Evolutionary conservation across 2,329 filamentous ascomycete genomes (phyloP).

Genomic region (Bertia moriformis): DNA sequence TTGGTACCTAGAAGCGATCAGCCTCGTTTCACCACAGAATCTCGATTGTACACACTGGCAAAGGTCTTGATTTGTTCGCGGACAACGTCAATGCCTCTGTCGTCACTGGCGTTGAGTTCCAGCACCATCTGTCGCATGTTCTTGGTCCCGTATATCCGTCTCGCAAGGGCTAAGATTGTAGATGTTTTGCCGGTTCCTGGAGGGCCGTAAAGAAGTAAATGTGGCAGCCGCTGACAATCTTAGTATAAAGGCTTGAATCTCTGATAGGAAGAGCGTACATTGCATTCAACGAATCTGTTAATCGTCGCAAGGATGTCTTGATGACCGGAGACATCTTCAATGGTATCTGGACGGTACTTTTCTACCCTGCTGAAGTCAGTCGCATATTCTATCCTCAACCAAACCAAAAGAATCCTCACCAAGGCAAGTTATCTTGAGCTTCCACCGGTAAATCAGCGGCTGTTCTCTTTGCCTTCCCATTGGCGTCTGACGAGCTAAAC

Average conservation of each 20-base stretch:
- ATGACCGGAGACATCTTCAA: constrained; percentile 88
- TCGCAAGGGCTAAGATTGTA: constrained; percentile 81
- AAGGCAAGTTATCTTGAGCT: constrained; percentile 84
- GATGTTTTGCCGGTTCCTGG: constrained; percentile 97
- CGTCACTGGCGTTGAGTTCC: constrained; percentile 92
- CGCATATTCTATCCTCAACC: constrained; percentile 5
- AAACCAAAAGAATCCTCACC: constrained; percentile 33
- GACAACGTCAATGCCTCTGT: constrained; percentile 94
- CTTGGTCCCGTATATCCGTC: constrained; percentile 77
- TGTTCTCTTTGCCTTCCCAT: constrained; percentile 73
- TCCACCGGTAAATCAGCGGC: constrained; percentile 87
- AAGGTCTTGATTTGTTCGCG: constrained; percentile 99
- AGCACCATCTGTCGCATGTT: constrained; percentile 98
- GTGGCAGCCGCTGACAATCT: constrained; percentile 51
- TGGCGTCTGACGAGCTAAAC: constrained; percentile 56
- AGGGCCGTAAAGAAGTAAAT: constrained; percentile 90
- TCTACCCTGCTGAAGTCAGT: constrained; percentile 69
- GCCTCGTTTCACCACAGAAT: not conserved
- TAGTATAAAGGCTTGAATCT: not conserved
- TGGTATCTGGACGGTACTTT: constrained; percentile 80
- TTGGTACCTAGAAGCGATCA: constrained; percentile 45
- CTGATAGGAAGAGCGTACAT: constrained; percentile 22
- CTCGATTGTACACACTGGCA: constrained; percentile 32
- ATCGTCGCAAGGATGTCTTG: constrained; percentile 95
- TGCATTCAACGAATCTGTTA: constrained; percentile 91